Conservation (phyloP, 306 rosid species). For the Malus fusca region DNA sequence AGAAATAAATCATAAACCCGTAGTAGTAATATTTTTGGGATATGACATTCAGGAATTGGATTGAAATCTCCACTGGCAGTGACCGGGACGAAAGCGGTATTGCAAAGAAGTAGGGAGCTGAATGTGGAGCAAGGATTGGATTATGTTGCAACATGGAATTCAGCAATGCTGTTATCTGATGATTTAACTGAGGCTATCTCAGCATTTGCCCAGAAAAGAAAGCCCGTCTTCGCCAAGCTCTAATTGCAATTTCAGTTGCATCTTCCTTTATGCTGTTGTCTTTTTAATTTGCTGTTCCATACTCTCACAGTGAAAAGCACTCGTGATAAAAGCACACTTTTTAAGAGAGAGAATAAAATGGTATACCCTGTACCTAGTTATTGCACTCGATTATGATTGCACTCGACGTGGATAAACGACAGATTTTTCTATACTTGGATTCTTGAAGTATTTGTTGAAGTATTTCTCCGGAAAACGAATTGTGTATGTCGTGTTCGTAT, state of each 20-base stretch:
- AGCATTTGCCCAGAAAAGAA: conserved; percentile 48
- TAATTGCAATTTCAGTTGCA: conserved; percentile 10
- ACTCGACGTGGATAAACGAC: no score
- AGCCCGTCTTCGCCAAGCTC: conserved; percentile 66
- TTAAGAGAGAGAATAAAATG: no score
- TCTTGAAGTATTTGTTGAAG: no score
- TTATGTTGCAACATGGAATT: conserved; percentile 76
- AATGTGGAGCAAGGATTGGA: conserved; percentile 74
- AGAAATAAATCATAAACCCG: no score
- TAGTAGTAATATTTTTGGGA: not conserved
- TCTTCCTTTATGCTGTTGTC: not conserved
- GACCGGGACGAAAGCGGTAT: conserved; percentile 69
- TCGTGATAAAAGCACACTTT: not conserved
- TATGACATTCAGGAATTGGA: conserved; percentile 40
- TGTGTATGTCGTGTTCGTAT: no score
- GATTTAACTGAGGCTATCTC: conserved; percentile 58
- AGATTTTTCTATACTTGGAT: no score
- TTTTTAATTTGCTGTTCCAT: not conserved
- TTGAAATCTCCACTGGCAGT: conserved; percentile 68
- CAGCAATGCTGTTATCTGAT: conserved; percentile 51
- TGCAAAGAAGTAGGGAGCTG: conserved; percentile 67
- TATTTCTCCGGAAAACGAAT: no score
- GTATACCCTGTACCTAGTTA: no score
- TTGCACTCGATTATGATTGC: no score
- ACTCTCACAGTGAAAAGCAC: no score